Evolutionary conservation across 192 early-diverging fungal species (phyloP), one percentile per base, ranked within the genome.

Genomic region (Linnemannia zychae): DNA sequence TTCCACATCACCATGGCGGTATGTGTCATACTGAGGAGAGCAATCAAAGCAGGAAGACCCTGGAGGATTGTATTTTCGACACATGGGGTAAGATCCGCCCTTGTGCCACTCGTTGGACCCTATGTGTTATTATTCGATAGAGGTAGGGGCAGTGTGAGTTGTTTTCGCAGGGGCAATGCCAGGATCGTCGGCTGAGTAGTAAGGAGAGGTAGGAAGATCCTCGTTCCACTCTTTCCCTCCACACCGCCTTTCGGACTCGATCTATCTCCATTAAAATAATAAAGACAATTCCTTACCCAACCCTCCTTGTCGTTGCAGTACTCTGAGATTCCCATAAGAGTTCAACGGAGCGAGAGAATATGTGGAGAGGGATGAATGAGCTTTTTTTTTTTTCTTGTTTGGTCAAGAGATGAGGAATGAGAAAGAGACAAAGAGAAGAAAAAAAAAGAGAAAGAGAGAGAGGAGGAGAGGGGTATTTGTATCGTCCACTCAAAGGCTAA

Each of bases 51-150:
- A n/a, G 83, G 83, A 2, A 85, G 77, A 7, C 46, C 78, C 33
- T 72, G 57, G 28, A 85, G 83, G 50, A 85, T 85, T 68, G 83
- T 85, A 63, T 85, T 70, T 40, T 85, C 83, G 33, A 85, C 72
- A n/a, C 83, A 85, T 9, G 68, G 78, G 9, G 83, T 85, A n/a
- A 85, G 72, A 68, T 85, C 83, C n/a, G 78, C 20, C 6, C 77
- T 38, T 4, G 0, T 18, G 5, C 11, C 9, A 48, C 77, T 79
- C 9, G 83, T 85, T 33, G 83, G 83, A 71, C 83, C 83, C 83
- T 79, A 72, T 52, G 40, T 3, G 3, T 44, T 44, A 6, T 44
- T 44, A 9, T 44, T 44, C 40, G 40, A 48, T 37, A 50, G 22
- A 17, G 49, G 44, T 50, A 60, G 49, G 24, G 24, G 38, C 47